Base-by-base conservation (phyloP, 805 yeast species). In the Starmerella sp. region DNA sequence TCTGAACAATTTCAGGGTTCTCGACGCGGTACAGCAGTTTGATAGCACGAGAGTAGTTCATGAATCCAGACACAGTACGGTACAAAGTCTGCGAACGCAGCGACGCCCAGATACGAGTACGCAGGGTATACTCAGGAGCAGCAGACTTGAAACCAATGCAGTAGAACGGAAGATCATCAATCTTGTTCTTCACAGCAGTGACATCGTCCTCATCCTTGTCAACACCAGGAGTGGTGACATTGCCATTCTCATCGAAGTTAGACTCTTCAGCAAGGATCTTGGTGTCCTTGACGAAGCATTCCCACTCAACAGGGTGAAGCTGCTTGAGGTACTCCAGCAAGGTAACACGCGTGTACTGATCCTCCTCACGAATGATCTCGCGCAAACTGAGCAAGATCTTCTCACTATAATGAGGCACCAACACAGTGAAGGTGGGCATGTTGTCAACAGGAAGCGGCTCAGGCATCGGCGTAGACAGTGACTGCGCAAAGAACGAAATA, bases 401-500 rank as follows among this genome's bases (percentile, higher is more conserved):
- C 75, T 91, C 98, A 61, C 93, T 77, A 73, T 91, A 91, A 71
- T 91, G 98, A 66, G 98, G 97, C 63, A 91, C 85, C 71, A 91
- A 76, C 28, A 93, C 97, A 41, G 98, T 90, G 72, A 93, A 93
- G 11, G 97, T 91, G 62, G 99, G 99, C 98, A 93, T 93, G 77
- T 91, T 91, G 73, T 93, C 98, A 63, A 95, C 97, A 45, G 99
- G 98, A 68, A 93, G 77, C 59, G 99, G 97, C 75, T 93, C 98
- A 60, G 96, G 96, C 65, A 93, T 90, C 64, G 98, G 98, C 57
- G 98, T 93, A 52, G 98, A 95, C 72, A 93, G 78, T 10, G 97
- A 90, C 74, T 93, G 98, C 57, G 99, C 99, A 75, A 93, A 93
- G 85, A 95, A 93, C 57, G 97, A 87, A 65, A 93, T 90, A 79